Conservation (phyloP, 805 yeast genomes). For the Yarrowia porcina region DNA sequence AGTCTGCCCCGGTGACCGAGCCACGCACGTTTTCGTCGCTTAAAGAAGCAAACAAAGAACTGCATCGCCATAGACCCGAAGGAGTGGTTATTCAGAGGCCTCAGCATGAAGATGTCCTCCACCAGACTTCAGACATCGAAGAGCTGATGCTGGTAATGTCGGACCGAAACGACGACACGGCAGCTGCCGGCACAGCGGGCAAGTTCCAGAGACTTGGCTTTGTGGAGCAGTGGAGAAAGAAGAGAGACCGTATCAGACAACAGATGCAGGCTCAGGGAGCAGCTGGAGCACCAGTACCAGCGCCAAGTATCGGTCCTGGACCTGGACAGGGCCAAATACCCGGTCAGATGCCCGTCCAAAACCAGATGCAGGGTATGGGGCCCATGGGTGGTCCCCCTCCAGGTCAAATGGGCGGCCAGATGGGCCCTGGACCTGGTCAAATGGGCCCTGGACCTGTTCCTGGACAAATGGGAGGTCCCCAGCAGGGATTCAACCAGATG, state of each 20-base stretch:
- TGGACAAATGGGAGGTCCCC: slow-evolving; percentile 17
- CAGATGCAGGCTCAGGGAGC: slow-evolving; percentile 29
- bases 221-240: slow-evolving; percentile 78
- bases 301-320: slow-evolving; percentile 13
- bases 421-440: slow-evolving; percentile 7
- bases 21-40: background rate
- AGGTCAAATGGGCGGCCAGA: slow-evolving; percentile 6
- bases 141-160: slow-evolving; percentile 74
- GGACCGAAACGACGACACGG: slow-evolving; percentile 30
- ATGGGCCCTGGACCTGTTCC: background rate
- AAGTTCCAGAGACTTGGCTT: slow-evolving; percentile 86
- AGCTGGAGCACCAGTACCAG: background rate
- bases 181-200: slow-evolving; percentile 44
- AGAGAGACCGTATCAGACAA: slow-evolving; percentile 54
- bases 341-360: slow-evolving; percentile 26
- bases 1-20: slow-evolving; percentile 30
- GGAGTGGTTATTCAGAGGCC: slow-evolving; percentile 43
- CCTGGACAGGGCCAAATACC: slow-evolving; percentile 31
- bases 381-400: background rate
- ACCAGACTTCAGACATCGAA: slow-evolving; percentile 82
- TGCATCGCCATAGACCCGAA: slow-evolving; percentile 35
- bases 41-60: slow-evolving; percentile 24
- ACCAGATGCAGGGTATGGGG: slow-evolving; percentile 22
- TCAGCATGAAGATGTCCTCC: slow-evolving; percentile 67
- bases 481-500: slow-evolving; percentile 27